Conservation (phyloP, 257 asterid genomes). For the Thymus mandschuricus region DNA sequence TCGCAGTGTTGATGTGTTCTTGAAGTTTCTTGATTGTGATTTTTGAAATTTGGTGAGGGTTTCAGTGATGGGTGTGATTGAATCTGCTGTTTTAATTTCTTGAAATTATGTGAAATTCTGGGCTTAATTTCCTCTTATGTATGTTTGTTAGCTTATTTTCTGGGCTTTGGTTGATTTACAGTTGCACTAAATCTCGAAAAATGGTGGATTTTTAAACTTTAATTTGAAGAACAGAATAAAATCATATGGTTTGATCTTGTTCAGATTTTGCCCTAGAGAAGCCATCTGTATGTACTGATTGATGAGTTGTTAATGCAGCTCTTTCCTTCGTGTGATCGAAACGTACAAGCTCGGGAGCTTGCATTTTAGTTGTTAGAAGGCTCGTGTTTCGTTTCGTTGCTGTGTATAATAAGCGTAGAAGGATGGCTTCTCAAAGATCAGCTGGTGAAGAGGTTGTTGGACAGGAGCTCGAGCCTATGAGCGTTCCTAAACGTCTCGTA, state of each 20-base stretch:
- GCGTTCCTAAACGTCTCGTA: constrained; percentile 68
- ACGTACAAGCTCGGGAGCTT: constrained; percentile 2
- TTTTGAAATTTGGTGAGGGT: constrained; percentile 28
- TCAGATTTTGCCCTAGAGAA: background rate
- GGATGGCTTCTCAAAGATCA: constrained; percentile 50
- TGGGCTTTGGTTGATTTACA: background rate
- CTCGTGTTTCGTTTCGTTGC: constrained; percentile 22
- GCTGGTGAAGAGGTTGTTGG: constrained; percentile 48
- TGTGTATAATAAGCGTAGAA: constrained; percentile 31
- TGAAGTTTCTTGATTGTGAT: constrained; percentile 17
- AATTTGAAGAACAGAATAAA: background rate
- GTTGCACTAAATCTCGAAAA: constrained; percentile 12
- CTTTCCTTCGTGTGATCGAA: background rate
- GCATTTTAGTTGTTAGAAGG: constrained; percentile 21
- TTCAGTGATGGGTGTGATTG: constrained; percentile 22
- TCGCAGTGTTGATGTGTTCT: background rate
- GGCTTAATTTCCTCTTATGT: background rate
- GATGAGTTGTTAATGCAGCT: constrained; percentile 17
- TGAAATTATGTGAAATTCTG: background rate
- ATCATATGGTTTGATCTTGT: background rate
- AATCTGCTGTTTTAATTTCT: constrained; percentile 35
- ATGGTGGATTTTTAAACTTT: background rate
- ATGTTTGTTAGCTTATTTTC: constrained; percentile 19
- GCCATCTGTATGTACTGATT: background rate
- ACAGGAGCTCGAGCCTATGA: constrained; percentile 60